These are phyloP conservation scores for Colletotrichum sp. DNA, from an alignment of 2,329 filamentous ascomycete genomes.

Conservation along the genomic window DNA sequence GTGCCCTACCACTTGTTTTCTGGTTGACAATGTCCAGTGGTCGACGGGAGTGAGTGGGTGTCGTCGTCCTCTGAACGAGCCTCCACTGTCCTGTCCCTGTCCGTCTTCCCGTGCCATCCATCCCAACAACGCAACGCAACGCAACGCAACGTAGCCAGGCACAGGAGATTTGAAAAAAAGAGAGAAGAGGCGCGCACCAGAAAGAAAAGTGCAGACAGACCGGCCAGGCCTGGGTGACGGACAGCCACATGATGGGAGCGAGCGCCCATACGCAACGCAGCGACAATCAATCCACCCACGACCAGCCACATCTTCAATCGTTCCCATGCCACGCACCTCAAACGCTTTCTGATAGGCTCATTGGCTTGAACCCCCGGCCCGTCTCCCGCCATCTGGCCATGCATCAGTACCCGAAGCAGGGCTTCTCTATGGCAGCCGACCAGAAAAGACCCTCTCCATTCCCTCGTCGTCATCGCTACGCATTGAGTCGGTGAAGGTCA, in stretches of 20 bases:
- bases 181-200: not conserved
- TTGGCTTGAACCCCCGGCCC: not conserved
- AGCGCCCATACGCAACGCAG: not conserved
- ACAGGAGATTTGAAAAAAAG: not conserved
- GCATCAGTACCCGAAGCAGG: constrained; percentile 14
- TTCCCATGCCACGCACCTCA: not conserved
- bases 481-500: constrained; percentile 11
- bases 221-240: not conserved
- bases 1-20: not conserved
- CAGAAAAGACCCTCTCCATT: not conserved
- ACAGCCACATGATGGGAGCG: not conserved
- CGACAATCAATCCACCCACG: not conserved
- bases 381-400: constrained; percentile 7
- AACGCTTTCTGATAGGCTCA: not conserved
- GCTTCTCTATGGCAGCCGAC: not conserved
- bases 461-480: not conserved
- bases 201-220: not conserved
- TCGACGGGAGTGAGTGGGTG: not conserved
- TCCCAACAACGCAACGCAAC: not conserved
- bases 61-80: not conserved
- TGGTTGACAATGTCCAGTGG: not conserved
- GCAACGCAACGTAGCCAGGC: not conserved
- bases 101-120: not conserved
- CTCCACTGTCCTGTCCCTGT: not conserved
- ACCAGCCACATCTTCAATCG: constrained; percentile 7